phyloP scores from a whole-genome alignment of 2,329 filamentous ascomycete species.

The Thelonectria blattea region DNA sequence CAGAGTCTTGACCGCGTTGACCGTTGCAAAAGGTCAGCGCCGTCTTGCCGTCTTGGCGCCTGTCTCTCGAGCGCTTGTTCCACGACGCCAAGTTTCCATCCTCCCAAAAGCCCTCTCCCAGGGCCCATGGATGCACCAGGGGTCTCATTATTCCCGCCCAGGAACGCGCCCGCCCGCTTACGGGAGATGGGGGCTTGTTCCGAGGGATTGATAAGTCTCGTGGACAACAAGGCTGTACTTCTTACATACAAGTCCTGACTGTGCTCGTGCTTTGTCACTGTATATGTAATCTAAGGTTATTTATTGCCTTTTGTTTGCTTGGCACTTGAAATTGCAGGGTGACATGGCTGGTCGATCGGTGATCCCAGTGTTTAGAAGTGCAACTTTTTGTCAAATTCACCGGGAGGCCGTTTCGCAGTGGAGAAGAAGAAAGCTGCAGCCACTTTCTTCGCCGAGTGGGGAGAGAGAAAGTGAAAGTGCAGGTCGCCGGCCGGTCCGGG shows the following conservation, averaged over 20 bases:
- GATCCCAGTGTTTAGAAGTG: too few relatives aligned
- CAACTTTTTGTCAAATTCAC: neutral
- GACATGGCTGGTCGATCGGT: neutral
- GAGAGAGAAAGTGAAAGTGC: neutral
- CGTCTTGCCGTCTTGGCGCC: slow-evolving; percentile 22
- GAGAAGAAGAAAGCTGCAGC: neutral
- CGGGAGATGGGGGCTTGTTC: too few relatives aligned
- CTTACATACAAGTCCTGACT: too few relatives aligned
- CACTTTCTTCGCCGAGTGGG: neutral
- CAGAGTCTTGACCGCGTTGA: too few relatives aligned
- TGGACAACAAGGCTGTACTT: too few relatives aligned
- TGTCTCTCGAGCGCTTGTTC: neutral
- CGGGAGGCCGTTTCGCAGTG: neutral
- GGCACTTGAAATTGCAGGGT: neutral
- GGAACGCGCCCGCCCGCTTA: too few relatives aligned
- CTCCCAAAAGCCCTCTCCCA: too few relatives aligned
- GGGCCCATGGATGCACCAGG: neutral
- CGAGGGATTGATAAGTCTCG: too few relatives aligned
- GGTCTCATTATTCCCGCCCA: too few relatives aligned
- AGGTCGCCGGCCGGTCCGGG: neutral
- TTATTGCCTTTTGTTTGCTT: neutral
- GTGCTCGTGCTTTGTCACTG: too few relatives aligned
- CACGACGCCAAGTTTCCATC: neutral
- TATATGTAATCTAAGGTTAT: neutral
- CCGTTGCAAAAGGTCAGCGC: slow-evolving; percentile 3